Evolutionary conservation across 495 filamentous ascomycete species (phyloP).

Genomic region (Hypomontagnella submonticulosa): DNA sequence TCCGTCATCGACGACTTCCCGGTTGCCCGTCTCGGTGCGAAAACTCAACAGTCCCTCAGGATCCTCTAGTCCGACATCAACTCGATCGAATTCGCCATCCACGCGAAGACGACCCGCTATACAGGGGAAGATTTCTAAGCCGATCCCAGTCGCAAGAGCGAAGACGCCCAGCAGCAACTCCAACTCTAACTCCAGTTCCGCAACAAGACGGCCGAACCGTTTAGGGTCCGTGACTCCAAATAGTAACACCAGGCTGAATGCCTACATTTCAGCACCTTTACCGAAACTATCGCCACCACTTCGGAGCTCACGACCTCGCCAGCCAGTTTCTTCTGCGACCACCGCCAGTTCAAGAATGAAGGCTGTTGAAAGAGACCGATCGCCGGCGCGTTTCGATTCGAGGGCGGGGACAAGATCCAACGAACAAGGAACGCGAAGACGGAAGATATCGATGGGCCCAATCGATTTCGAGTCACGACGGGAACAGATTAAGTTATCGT

Average conservation of each 20-base stretch:
- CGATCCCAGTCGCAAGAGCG: slow-evolving; percentile 48
- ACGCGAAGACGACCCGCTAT: slow-evolving; percentile 51
- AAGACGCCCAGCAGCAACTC: slow-evolving; percentile 54
- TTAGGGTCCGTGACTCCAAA: slow-evolving; percentile 45
- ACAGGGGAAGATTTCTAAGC: slow-evolving; percentile 54
- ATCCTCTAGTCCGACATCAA: slow-evolving; percentile 59
- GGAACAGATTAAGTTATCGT: slow-evolving; percentile 80
- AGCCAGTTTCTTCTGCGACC: slow-evolving; percentile 79
- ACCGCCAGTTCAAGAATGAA: slow-evolving; percentile 73
- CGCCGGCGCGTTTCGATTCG: slow-evolving; percentile 51
- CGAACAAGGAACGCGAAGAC: slow-evolving; percentile 51
- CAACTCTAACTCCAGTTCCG: slow-evolving; percentile 29
- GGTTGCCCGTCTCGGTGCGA: slow-evolving; percentile 56
- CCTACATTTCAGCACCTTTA: slow-evolving; percentile 61
- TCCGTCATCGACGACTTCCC: slow-evolving; percentile 53
- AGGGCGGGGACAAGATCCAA: slow-evolving; percentile 50
- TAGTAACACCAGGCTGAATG: slow-evolving; percentile 60
- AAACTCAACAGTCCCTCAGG: slow-evolving; percentile 55
- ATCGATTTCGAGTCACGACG: slow-evolving; percentile 83
- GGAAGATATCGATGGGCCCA: slow-evolving; percentile 67
- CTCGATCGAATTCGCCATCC: slow-evolving; percentile 62
- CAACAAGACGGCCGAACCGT: slow-evolving; percentile 40
- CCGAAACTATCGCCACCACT: slow-evolving; percentile 73
- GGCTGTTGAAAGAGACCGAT: slow-evolving; percentile 53
- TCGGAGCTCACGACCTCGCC: slow-evolving; percentile 82